Conservation (phyloP, 495 filamentous ascomycete genomes). For the Bryoglossum gracile region DNA sequence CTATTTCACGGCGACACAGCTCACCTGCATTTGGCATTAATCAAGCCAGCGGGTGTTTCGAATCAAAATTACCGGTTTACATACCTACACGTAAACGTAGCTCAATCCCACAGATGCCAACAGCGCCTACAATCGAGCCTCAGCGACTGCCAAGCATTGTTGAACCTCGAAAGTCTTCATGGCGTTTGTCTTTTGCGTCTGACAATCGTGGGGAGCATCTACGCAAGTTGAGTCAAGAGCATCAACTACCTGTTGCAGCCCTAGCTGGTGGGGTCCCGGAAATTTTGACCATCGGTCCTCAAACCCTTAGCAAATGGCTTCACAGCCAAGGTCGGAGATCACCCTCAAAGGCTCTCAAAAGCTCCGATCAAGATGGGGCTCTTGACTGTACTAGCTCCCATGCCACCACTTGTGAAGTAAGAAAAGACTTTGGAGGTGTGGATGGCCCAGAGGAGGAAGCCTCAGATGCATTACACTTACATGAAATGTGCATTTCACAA, state of each 20-base stretch:
- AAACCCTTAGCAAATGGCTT: conserved; percentile 12
- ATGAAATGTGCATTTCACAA: conserved; percentile 22
- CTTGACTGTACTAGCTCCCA: conserved; percentile 5
- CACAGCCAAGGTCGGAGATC: conserved; percentile 15
- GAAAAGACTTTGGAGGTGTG: conserved; percentile 22
- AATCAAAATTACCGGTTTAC: conserved; percentile 2
- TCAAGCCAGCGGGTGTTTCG: too few species aligned
- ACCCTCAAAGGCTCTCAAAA: conserved; percentile 6
- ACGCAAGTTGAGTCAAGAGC: conserved; percentile 17
- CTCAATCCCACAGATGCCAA: conserved; percentile 12
- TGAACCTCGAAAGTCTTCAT: conserved; percentile 20
- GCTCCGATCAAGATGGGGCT: conserved; percentile 7
- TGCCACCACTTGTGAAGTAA: conserved; percentile 1
- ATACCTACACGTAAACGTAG: conserved; percentile 10
- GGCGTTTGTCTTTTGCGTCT: conserved; percentile 24
- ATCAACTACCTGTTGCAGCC: background rate
- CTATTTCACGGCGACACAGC: conserved; percentile 13
- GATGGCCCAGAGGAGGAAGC: conserved; percentile 17
- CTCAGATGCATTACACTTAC: conserved; percentile 9
- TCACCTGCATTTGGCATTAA: conserved; percentile 7
- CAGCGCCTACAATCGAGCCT: conserved; percentile 15
- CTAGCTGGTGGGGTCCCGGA: background rate
- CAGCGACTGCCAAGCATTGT: conserved; percentile 16
- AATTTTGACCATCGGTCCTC: background rate
- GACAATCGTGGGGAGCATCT: conserved; percentile 15